These are phyloP conservation scores for Lepidium aucheri DNA, from an alignment of 345 rosid genomes.

Conservation along the genomic window DNA sequence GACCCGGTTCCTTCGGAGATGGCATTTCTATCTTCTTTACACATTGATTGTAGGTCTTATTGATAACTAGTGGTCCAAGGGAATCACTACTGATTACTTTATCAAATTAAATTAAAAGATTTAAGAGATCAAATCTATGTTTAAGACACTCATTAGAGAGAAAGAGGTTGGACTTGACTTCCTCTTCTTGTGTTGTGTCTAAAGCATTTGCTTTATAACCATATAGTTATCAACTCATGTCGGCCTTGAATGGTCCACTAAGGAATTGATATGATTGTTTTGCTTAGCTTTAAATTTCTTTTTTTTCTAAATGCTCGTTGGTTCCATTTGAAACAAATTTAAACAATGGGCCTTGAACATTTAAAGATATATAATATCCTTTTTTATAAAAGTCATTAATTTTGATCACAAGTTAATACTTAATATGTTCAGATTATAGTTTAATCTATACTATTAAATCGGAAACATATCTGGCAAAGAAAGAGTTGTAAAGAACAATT, in stretches of 20 bases:
- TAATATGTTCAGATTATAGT: no score
- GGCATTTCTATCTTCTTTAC: not conserved
- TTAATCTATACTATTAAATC: no score
- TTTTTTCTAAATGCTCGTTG: not conserved
- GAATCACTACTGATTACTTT: constrained; percentile 8
- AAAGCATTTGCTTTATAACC: not conserved
- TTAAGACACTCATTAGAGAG: not conserved
- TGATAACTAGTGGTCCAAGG: constrained; percentile 11
- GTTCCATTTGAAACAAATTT: no score
- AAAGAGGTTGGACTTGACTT: constrained; percentile 1
- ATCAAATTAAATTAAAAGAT: not conserved
- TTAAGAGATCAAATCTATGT: not conserved
- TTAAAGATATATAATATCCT: no score
- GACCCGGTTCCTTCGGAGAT: not conserved
- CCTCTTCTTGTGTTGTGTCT: not conserved
- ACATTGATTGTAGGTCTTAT: not conserved
- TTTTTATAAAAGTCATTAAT: no score
- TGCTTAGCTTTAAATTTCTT: not conserved
- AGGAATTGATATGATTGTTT: not conserved
- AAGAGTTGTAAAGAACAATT: no score
- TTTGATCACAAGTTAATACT: no score
- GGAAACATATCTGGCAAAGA: no score
- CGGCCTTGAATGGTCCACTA: constrained; percentile 12
- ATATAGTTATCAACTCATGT: not conserved
- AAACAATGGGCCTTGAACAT: no score